These are phyloP conservation scores for Neofusicoccum cordaticola DNA, from an alignment of 2,329 filamentous ascomycete genomes.

Conservation along the genomic window DNA sequence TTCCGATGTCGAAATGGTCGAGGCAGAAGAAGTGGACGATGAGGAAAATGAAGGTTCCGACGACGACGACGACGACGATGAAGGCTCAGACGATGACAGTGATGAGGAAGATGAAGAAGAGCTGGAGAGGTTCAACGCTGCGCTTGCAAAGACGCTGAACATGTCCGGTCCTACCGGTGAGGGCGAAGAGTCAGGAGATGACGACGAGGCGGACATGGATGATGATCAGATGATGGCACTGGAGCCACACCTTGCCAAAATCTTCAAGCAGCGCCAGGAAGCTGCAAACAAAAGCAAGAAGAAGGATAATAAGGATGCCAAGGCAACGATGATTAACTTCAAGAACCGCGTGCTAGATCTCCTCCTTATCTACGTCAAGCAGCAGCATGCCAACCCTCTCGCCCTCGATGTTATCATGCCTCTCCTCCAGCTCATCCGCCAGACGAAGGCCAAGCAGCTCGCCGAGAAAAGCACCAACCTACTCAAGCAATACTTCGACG, in stretches of 20 bases:
- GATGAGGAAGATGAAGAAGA: conserved; percentile 48
- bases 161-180: conserved; percentile 59
- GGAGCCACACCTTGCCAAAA: conserved; percentile 76
- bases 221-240: conserved; percentile 93
- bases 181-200: conserved; percentile 59
- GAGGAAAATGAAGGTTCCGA: conserved; percentile 26
- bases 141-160: conserved; percentile 74
- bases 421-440: conserved; percentile 71
- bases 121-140: conserved; percentile 65
- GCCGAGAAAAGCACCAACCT: conserved; percentile 70
- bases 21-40: conserved; percentile 27
- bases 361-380: conserved; percentile 78
- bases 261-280: conserved; percentile 77
- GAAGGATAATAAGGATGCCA: conserved; percentile 82
- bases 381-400: conserved; percentile 66
- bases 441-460: conserved; percentile 73
- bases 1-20: conserved; percentile 46
- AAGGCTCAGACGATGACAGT: conserved; percentile 27
- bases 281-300: conserved; percentile 51
- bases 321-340: conserved; percentile 86
- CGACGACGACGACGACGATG: conserved; percentile 23
- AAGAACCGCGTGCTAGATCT: conserved; percentile 92
- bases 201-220: conserved; percentile 75
- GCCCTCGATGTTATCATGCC: conserved; percentile 71
- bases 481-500: conserved; percentile 68